Evolutionary conservation across 805 yeast genomes (phyloP).

Genomic region (Barnettozyma botsteinii): DNA sequence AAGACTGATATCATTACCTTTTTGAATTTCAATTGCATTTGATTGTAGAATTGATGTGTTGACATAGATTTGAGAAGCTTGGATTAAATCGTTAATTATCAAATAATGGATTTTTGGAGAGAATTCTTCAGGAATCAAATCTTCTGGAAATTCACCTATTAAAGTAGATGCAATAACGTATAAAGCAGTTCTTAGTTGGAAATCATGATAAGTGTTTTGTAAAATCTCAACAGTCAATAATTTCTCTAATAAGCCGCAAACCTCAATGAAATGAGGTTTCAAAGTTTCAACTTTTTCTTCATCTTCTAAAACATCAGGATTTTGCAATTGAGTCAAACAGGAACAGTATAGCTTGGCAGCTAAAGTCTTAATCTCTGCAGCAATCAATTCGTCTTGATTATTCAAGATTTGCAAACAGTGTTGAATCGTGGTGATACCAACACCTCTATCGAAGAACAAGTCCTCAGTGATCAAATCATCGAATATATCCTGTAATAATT

Average conservation of each 20-base stretch:
- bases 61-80: constrained; percentile 10
- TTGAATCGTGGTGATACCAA: constrained; percentile 49
- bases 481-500: constrained; percentile 67
- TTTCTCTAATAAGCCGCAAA: constrained; percentile 10
- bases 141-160: constrained; percentile 22
- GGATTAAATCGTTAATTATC: constrained; percentile 13
- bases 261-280: constrained; percentile 18
- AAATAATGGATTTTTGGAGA: constrained; percentile 6
- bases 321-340: constrained; percentile 47
- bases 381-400: constrained; percentile 15
- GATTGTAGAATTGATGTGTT: constrained; percentile 13
- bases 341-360: constrained; percentile 49
- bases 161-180: constrained; percentile 16
- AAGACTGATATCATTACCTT: constrained; percentile 16
- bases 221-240: constrained; percentile 11
- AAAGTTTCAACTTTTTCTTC: constrained; percentile 29
- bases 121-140: constrained; percentile 14
- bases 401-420: constrained; percentile 41
- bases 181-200: constrained; percentile 15
- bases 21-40: neutral
- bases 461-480: constrained; percentile 84
- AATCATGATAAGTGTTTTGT: constrained; percentile 7
- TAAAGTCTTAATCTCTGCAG: constrained; percentile 36
- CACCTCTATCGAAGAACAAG: constrained; percentile 74
- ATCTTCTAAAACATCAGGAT: constrained; percentile 40